Conservation (phyloP, 2,329 filamentous ascomycete genomes). For the Metarhizium guizhouense region DNA sequence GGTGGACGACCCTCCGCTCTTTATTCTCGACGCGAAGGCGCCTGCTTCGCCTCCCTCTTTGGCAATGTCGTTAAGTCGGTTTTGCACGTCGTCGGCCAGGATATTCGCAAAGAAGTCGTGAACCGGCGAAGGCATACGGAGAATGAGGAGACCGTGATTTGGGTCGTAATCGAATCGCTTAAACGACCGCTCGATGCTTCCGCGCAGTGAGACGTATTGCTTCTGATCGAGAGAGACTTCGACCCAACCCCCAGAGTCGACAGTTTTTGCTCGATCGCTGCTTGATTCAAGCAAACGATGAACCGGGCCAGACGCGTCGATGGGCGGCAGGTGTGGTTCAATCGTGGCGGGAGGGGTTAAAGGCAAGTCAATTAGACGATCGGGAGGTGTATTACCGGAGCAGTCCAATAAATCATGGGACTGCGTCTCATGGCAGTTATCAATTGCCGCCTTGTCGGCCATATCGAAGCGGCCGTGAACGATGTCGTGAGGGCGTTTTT, state of each 20-base stretch:
- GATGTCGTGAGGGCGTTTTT: no score
- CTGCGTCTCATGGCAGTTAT: not conserved
- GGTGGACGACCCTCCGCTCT: not conserved
- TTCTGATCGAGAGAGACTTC: not conserved
- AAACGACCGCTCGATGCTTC: not conserved
- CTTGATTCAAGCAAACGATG: not conserved
- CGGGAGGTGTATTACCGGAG: not conserved
- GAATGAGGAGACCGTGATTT: not conserved
- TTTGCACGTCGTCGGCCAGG: not conserved
- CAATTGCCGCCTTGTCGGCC: not conserved
- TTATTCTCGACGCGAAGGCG: not conserved
- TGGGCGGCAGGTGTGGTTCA: not conserved
- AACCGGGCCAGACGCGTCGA: not conserved
- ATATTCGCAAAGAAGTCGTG: not conserved
- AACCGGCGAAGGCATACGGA: not conserved
- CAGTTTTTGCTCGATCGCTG: not conserved
- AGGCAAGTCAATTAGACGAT: not conserved
- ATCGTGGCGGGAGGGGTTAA: not conserved
- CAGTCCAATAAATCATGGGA: not conserved
- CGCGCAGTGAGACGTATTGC: not conserved
- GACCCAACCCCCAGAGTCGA: not conserved
- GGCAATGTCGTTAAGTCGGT: not conserved
- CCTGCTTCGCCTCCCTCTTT: not conserved
- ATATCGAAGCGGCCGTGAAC: not conserved
- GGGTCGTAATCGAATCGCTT: not conserved